Evolutionary conservation across 257 asterid genomes (phyloP), one percentile per base, ranked within the genome.

Genomic region (Haberlea rhodopensis): DNA sequence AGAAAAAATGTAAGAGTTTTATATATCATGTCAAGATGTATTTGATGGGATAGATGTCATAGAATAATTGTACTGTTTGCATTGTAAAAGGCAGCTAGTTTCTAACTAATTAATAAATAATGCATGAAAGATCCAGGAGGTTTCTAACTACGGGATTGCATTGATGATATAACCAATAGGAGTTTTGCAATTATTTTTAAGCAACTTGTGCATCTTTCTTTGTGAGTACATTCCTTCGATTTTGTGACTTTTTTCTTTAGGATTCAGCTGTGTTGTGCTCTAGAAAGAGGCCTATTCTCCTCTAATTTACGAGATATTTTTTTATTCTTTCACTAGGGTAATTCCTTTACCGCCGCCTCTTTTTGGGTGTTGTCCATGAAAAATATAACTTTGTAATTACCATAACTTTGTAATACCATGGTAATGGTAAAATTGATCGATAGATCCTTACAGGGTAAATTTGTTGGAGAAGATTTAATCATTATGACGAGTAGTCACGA

Each of bases 1-100:
- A 61, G 69, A 76, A 43, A 84, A 70, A 75, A 89, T 92, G 99
- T 92, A 85, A 69, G 79, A 65, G 66, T 24, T 37, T 79, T 23
- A 54, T 3, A 26, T 61, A 60, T 57, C 52, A 64, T 77, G 21
- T 48, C 32, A 16, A 56, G 68, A 20, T 27, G 34, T 61, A 24
- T 34, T 23, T 45, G 28, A n/a, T 49, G 21, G 32, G 65, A 55
- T 62, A 70, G 25, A 34, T 57, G 29, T 51, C 77, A 29, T 43
- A 24, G 11, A 37, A 31, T 32, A 56, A 26, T 55, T 21, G 63
- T 18, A 56, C 8, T 53, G 52, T 49, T 54, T 55, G 28, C 43
- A 32, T 1, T 23, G 31, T 23, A 15, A 60, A 19, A 22, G 58
- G 58, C 70, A 2, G 11, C 8, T 46, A 40, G 31, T 32, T 27